Evolutionary conservation across 139 green algal species (phyloP).

Genomic region (Zygnema cylindricum): DNA sequence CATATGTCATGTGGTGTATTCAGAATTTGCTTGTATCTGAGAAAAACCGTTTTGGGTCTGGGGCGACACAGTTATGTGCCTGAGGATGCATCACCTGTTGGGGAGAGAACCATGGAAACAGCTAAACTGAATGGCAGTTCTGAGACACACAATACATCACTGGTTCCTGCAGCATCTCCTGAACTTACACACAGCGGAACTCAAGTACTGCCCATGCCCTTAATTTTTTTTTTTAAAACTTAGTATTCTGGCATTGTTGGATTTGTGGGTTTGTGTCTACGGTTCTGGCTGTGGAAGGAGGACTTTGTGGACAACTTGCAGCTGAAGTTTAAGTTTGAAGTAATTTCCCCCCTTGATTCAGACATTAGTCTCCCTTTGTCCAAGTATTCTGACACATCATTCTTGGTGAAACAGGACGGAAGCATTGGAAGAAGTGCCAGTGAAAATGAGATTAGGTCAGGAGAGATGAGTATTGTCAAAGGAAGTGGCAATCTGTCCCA

Average conservation of each 20-base stretch:
- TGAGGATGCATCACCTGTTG: constrained; percentile 66
- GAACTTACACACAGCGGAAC: background rate
- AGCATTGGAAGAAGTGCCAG: background rate
- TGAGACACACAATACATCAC: background rate
- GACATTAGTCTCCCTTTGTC: too few species aligned
- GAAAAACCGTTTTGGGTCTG: too few species aligned
- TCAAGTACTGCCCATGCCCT: background rate
- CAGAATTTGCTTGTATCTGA: too few species aligned
- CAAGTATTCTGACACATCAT: too few species aligned
- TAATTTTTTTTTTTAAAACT: background rate
- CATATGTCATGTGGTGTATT: too few species aligned
- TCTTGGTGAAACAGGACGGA: background rate
- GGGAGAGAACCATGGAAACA: constrained; percentile 67
- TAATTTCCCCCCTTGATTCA: too few species aligned
- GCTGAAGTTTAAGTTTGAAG: too few species aligned
- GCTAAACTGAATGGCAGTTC: constrained; percentile 18
- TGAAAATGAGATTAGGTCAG: background rate
- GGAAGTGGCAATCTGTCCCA: background rate
- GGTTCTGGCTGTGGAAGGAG: too few species aligned
- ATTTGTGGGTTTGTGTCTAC: too few species aligned
- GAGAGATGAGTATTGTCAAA: background rate
- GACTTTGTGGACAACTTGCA: too few species aligned
- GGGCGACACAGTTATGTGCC: constrained; percentile 14
- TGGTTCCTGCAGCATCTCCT: background rate
- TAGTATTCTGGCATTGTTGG: constrained; percentile 4